phyloP scores from a whole-genome alignment of 2,329 filamentous ascomycete species.

The Penicillium janthinellum region DNA sequence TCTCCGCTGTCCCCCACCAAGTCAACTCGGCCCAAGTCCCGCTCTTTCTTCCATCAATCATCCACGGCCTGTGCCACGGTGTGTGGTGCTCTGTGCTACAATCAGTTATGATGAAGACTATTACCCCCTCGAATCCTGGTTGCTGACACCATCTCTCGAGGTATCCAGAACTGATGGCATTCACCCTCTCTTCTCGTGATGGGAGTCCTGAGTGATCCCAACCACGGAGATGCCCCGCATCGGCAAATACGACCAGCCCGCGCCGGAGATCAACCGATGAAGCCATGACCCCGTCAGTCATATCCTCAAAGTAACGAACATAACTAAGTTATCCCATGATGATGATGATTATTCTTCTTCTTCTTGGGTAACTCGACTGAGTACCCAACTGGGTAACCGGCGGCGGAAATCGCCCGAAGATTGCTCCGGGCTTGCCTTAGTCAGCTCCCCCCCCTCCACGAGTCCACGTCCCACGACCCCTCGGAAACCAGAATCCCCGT shows the following conservation, averaged over 20 bases:
- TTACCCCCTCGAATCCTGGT: background rate
- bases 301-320: too few species aligned
- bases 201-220: background rate
- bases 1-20: conserved; percentile 6
- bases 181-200: background rate
- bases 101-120: background rate
- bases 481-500: background rate
- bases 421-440: too few species aligned
- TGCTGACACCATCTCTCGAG: background rate
- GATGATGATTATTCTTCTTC: too few species aligned
- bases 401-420: too few species aligned
- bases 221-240: background rate
- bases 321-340: too few species aligned
- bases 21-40: conserved; percentile 1
- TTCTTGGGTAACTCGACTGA: too few species aligned
- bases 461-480: background rate
- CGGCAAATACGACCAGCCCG: background rate
- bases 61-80: background rate
- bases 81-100: background rate
- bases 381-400: too few species aligned
- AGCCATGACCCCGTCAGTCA: background rate
- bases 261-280: background rate
- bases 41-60: conserved; percentile 28
- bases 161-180: background rate
- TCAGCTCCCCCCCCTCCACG: too few species aligned